Conservation (phyloP, 164 flowering plant species). For the Santalum album region DNA sequence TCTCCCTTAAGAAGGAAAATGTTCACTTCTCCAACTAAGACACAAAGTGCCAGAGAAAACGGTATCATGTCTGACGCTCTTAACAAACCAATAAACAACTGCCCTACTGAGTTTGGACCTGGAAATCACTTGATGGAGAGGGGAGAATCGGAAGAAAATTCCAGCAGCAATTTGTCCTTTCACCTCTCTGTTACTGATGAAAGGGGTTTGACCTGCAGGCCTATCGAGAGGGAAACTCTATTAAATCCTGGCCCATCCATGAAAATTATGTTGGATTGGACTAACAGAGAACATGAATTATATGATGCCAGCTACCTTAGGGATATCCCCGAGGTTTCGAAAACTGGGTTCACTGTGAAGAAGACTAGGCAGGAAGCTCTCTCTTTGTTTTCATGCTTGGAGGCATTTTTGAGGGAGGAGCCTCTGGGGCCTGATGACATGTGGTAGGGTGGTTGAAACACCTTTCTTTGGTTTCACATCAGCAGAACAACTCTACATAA, state of each 20-base stretch:
- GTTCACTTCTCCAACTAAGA: constrained; percentile 19
- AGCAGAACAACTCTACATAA: neutral
- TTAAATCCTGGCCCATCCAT: constrained; percentile 28
- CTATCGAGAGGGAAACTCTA: constrained; percentile 34
- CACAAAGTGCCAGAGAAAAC: constrained; percentile 31
- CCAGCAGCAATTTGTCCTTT: constrained; percentile 27
- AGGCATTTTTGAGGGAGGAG: constrained; percentile 92
- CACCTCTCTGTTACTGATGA: constrained; percentile 56
- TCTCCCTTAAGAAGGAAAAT: constrained; percentile 52
- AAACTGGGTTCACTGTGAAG: constrained; percentile 51
- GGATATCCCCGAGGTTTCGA: constrained; percentile 78
- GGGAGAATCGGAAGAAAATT: constrained; percentile 28
- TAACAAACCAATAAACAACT: constrained; percentile 20
- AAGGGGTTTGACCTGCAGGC: constrained; percentile 28
- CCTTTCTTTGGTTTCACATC: neutral
- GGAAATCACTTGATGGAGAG: constrained; percentile 17
- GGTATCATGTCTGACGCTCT: constrained; percentile 25
- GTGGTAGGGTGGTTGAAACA: constrained; percentile 40
- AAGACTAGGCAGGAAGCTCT: constrained; percentile 74
- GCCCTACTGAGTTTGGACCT: constrained; percentile 17
- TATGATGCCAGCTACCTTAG: constrained; percentile 68
- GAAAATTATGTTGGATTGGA: constrained; percentile 68
- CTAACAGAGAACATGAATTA: constrained; percentile 50
- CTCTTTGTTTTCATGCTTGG: constrained; percentile 85
- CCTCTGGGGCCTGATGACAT: constrained; percentile 97